These are phyloP conservation scores for Amanita subjunquillea DNA, from an alignment of 768 basidiomycete genomes.

Conservation along the genomic window DNA sequence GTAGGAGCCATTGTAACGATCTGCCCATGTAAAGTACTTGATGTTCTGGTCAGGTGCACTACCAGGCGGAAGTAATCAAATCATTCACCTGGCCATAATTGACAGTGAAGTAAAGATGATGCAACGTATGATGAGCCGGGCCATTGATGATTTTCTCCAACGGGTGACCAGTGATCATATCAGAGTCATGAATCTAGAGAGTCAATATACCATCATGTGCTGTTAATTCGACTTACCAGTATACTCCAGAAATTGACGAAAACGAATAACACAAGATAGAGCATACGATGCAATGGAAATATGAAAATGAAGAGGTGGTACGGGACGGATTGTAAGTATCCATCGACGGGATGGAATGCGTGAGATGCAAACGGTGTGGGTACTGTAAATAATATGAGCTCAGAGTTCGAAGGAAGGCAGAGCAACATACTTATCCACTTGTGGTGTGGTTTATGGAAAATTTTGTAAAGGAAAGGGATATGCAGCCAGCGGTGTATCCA, in stretches of 20 bases:
- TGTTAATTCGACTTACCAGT: conserved; percentile 44
- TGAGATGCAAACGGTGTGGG: conserved; percentile 97
- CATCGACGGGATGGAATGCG: conserved; percentile 96
- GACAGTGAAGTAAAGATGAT: conserved; percentile 93
- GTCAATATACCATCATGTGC: background rate
- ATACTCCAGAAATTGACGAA: conserved; percentile 93
- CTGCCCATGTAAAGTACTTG: conserved; percentile 96
- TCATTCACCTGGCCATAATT: conserved; percentile 80
- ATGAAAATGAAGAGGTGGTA: conserved; percentile 89
- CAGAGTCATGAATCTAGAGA: conserved; percentile 89
- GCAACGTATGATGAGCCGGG: conserved; percentile 96
- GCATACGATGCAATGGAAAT: conserved; percentile 79
- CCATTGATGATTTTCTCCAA: conserved; percentile 91
- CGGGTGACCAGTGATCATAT: conserved; percentile 91
- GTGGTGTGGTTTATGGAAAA: conserved; percentile 95
- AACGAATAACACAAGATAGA: conserved; percentile 83
- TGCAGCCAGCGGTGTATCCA: conserved; percentile 95
- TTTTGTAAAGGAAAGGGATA: conserved; percentile 78
- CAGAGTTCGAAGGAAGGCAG: background rate
- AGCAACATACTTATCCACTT: conserved; percentile 76
- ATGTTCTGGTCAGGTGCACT: conserved; percentile 2
- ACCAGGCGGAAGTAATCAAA: background rate
- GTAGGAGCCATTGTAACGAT: conserved; percentile 76
- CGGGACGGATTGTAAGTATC: conserved; percentile 87
- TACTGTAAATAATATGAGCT: conserved; percentile 35